Evolutionary conservation across 176 grass and related monocot genomes (phyloP).

Genomic region (Oryza brachyantha): DNA sequence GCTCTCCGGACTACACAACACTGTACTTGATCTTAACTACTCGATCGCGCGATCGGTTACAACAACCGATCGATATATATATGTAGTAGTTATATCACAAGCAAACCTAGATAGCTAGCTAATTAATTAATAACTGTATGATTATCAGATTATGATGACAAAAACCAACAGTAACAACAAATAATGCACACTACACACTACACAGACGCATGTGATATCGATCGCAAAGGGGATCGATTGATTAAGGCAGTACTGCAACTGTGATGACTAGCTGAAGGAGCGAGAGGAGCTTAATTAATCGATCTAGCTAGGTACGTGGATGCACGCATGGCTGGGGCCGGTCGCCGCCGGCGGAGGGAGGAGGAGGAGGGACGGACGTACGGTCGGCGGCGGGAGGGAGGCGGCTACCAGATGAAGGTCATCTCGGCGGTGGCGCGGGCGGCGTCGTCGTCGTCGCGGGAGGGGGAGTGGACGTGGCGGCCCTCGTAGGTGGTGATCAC

Average conservation of each 20-base stretch:
- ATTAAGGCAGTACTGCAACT: no score
- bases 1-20: neutral
- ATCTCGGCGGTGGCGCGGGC: slow-evolving; percentile 53
- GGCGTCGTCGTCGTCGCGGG: slow-evolving; percentile 57
- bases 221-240: neutral
- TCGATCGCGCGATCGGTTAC: no score
- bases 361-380: no score
- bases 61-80: neutral
- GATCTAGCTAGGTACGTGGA: no score
- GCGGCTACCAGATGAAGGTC: slow-evolving; percentile 72
- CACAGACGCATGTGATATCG: neutral
- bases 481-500: slow-evolving; percentile 94
- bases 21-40: neutral
- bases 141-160: neutral
- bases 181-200: no score
- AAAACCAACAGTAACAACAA: neutral
- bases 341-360: no score
- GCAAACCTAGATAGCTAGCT: neutral
- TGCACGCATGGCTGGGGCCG: no score
- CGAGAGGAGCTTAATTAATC: no score
- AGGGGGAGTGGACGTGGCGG: slow-evolving; percentile 81
- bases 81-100: neutral
- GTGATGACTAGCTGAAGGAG: no score
- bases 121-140: no score
- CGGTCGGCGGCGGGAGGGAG: no score